Base-by-base conservation (phyloP, 768 basidiomycete species). In the Tricholomella constricta region DNA sequence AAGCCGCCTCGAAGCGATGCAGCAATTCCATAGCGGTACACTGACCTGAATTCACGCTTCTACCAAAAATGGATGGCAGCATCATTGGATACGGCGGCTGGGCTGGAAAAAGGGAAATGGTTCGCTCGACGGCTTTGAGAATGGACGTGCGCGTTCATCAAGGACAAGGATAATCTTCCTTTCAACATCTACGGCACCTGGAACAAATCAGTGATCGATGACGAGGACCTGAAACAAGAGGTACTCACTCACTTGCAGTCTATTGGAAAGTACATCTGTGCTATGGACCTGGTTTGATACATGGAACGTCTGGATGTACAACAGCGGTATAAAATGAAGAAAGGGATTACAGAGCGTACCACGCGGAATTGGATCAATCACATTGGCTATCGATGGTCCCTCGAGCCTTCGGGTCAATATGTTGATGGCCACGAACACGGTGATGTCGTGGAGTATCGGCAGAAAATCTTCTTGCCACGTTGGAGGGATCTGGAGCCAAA, bases 391-490 rank as follows among this genome's bases (percentile, higher is more conserved):
- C n/a, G n/a, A n/a, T n/a, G n/a, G n/a, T n/a, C n/a, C n/a, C n/a
- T n/a, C n/a, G n/a, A n/a, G n/a, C n/a, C n/a, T n/a, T n/a, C n/a
- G n/a, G 67, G 65, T 8, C 54, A 62, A 42, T 71, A 66, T 53
- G 48, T 56, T 2, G 69, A 72, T 62, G 69, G 70, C 5, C 70
- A 72, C 45, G 67, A 72, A 37, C 43, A 62, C 0, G 47, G 49
- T 1, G 71, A 72, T 60, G 66, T 70, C 10, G 64, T 67, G 1
- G 37, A 54, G 3, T 69, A 69, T 51, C 57, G 57, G 5, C 60
- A 71, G 35, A 48, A 64, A 0, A 45, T 53, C 5, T 72, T 69
- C 49, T 54, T 72, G 10, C 65, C 62, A 3, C 29, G 17, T n/a
- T n/a, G n/a, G n/a, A n/a, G n/a, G n/a, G n/a, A n/a, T n/a, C n/a